These are phyloP conservation scores for Wickerhamomyces chambardii DNA, from an alignment of 805 yeast species.

Conservation along the genomic window DNA sequence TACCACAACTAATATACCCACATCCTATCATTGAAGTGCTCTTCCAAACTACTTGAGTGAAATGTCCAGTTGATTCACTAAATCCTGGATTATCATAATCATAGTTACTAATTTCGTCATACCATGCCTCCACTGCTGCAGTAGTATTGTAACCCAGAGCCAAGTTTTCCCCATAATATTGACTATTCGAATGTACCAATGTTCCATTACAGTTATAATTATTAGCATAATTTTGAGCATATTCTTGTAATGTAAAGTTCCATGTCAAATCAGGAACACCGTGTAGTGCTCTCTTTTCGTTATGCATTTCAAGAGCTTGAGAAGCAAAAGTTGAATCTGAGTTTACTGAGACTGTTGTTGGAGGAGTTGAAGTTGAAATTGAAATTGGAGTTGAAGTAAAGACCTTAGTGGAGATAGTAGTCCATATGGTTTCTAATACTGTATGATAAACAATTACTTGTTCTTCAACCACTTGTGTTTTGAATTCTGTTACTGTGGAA, in stretches of 20 bases:
- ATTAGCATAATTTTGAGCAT: slow-evolving; percentile 51
- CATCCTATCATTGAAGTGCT: slow-evolving; percentile 58
- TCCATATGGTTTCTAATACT: no score
- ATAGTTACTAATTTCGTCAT: slow-evolving; percentile 49
- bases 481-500: no score
- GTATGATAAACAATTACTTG: no score
- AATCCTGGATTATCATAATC: slow-evolving; percentile 39
- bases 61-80: slow-evolving; percentile 55
- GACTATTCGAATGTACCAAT: slow-evolving; percentile 55
- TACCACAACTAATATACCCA: slow-evolving; percentile 50
- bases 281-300: slow-evolving; percentile 45
- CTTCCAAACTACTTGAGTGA: slow-evolving; percentile 76
- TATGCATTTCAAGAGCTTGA: slow-evolving; percentile 47
- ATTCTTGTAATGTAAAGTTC: slow-evolving; percentile 40
- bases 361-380: slow-evolving; percentile 6
- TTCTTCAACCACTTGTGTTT: no score
- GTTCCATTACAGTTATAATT: slow-evolving; percentile 46
- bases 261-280: slow-evolving; percentile 43
- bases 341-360: slow-evolving; percentile 2
- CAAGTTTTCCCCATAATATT: slow-evolving; percentile 64
- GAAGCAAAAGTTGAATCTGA: slow-evolving; percentile 1
- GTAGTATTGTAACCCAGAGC: slow-evolving; percentile 60
- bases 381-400: slow-evolving; percentile 2
- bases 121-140: slow-evolving; percentile 71
- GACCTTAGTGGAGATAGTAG: no score